Conservation (phyloP, 2,329 filamentous ascomycete genomes). For the Pseudogymnoascus verrucosus region DNA sequence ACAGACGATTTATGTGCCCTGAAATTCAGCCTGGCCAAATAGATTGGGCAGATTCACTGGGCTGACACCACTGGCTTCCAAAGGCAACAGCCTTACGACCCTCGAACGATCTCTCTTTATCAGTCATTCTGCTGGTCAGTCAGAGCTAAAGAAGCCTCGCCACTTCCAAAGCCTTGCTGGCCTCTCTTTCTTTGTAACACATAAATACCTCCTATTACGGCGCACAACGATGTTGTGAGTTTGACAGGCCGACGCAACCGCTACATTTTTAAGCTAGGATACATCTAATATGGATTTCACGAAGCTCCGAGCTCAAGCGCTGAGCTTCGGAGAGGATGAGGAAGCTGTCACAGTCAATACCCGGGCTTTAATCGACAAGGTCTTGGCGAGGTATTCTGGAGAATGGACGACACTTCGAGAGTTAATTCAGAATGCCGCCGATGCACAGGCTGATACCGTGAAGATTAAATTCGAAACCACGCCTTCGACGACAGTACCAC, state of each 20-base stretch:
- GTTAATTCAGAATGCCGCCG: conserved; percentile 96
- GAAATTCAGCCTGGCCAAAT: neutral
- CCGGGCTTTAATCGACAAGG: conserved; percentile 92
- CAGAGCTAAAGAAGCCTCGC: neutral
- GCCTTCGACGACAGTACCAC: conserved; percentile 69
- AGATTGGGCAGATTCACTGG: neutral
- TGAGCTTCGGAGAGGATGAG: conserved; percentile 80
- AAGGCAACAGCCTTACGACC: neutral
- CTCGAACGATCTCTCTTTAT: neutral
- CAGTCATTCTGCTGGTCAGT: neutral
- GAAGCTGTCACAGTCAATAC: conserved; percentile 98
- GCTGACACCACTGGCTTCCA: neutral
- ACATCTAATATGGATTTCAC: conserved; percentile 56
- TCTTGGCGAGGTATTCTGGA: conserved; percentile 89
- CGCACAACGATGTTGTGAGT: neutral
- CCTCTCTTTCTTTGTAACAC: neutral
- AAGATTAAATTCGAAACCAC: conserved; percentile 87
- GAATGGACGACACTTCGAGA: conserved; percentile 90
- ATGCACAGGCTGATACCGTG: conserved; percentile 84
- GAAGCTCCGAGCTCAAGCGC: conserved; percentile 75
- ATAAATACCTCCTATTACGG: neutral
- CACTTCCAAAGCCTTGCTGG: neutral
- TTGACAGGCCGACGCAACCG: neutral
- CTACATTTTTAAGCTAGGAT: neutral
- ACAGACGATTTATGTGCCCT: neutral